Conservation (phyloP, 306 rosid genomes). For the Ormosia semicastrata region DNA sequence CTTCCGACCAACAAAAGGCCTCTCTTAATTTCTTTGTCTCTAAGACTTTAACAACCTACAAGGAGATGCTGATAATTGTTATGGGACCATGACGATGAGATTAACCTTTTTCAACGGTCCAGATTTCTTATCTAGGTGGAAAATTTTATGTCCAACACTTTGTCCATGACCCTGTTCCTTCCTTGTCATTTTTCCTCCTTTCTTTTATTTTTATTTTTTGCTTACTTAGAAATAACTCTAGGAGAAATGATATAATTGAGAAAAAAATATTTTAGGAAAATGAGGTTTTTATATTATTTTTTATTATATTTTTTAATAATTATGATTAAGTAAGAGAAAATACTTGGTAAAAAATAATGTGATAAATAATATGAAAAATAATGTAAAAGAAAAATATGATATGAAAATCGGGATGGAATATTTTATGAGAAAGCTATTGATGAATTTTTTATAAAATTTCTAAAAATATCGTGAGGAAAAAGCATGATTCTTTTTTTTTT, state of each 20-base stretch:
- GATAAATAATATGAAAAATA: too few species aligned
- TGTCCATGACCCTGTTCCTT: too few species aligned
- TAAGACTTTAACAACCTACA: conserved; percentile 33
- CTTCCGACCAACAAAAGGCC: conserved; percentile 21
- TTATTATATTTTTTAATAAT: too few species aligned
- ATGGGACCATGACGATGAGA: conserved; percentile 28
- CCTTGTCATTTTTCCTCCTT: too few species aligned
- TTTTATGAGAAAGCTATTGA: neutral
- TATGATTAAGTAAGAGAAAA: too few species aligned
- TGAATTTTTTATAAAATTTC: neutral
- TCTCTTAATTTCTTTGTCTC: neutral
- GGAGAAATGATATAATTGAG: neutral
- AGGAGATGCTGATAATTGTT: conserved; percentile 29
- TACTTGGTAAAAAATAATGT: too few species aligned
- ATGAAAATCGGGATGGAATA: too few species aligned
- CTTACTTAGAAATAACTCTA: neutral
- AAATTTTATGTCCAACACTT: conserved; percentile 31
- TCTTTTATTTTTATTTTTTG: too few species aligned
- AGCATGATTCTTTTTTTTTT: neutral
- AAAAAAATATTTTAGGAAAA: too few species aligned
- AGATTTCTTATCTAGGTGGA: conserved; percentile 50
- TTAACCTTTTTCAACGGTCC: conserved; percentile 39
- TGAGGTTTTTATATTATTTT: too few species aligned
- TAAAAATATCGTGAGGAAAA: neutral
- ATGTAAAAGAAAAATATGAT: too few species aligned